These are phyloP conservation scores for Aspergillus kassunensis DNA, from an alignment of 495 filamentous ascomycete species.

Conservation along the genomic window DNA sequence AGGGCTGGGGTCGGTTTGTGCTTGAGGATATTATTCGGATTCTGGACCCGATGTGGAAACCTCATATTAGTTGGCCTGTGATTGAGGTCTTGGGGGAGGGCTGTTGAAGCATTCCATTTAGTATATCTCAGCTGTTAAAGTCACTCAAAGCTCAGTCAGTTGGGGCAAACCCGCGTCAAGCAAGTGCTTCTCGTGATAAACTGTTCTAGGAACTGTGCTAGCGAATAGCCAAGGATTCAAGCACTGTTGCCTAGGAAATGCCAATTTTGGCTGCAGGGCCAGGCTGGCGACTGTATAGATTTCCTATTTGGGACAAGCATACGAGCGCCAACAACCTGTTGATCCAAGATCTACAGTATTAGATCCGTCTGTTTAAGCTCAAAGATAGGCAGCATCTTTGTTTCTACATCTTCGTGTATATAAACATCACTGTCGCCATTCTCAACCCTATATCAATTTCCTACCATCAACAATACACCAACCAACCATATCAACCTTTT, in stretches of 20 bases:
- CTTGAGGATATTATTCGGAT: slow-evolving; percentile 16
- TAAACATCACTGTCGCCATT: background rate
- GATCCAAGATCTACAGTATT: too few relatives aligned
- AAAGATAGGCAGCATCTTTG: background rate
- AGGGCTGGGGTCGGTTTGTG: slow-evolving; percentile 19
- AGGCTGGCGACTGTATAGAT: background rate
- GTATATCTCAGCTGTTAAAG: too few relatives aligned
- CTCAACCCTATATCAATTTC: too few relatives aligned
- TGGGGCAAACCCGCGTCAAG: too few relatives aligned
- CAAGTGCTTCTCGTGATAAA: too few relatives aligned
- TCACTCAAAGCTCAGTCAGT: too few relatives aligned
- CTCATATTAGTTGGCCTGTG: slow-evolving; percentile 20
- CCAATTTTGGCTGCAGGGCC: background rate
- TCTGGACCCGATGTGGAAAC: slow-evolving; percentile 14
- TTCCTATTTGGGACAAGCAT: background rate
- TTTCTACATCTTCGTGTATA: background rate
- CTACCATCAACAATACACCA: background rate
- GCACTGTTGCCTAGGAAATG: background rate
- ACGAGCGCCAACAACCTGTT: background rate
- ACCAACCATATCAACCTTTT: background rate
- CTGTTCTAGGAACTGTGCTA: too few relatives aligned
- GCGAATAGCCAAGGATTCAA: background rate
- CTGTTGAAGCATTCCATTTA: too few relatives aligned
- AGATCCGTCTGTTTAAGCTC: too few relatives aligned
- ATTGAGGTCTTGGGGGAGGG: slow-evolving; percentile 4